A percentile compares a stretch with the other conserved stretches of the same genome.
These are phyloP conservation scores for Ophiostoma australiae DNA, from an alignment of 2,329 filamentous ascomycete species.

Conservation along the genomic window DNA sequence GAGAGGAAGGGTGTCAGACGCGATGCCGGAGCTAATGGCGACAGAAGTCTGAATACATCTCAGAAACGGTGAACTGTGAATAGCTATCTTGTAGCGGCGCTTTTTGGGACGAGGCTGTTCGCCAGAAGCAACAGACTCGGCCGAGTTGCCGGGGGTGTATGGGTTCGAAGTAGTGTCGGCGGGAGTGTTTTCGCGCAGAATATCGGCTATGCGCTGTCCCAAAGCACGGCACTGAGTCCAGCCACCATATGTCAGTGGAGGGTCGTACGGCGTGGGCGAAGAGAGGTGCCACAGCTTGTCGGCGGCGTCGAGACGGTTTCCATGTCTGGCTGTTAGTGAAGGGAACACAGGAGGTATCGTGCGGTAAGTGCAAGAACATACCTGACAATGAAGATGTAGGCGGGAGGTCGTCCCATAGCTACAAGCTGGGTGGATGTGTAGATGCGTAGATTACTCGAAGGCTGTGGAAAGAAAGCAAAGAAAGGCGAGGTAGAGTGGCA, in stretches of 20 bases:
- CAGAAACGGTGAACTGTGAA: conserved; percentile 91
- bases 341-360: conserved; percentile 6
- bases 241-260: conserved; percentile 88
- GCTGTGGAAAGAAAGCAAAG: neutral
- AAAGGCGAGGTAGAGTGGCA: neutral
- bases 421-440: neutral
- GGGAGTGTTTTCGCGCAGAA: conserved; percentile 53
- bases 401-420: conserved; percentile 45
- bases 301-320: conserved; percentile 86
- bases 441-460: neutral
- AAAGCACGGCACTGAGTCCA: conserved; percentile 82
- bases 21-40: conserved; percentile 79
- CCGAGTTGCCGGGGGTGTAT: neutral
- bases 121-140: neutral
- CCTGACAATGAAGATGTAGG: conserved; percentile 49
- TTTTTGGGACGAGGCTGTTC: conserved; percentile 39
- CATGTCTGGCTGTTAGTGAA: conserved; percentile 59
- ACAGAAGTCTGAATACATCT: conserved; percentile 90
- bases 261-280: conserved; percentile 90
- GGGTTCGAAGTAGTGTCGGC: conserved; percentile 31
- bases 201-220: conserved; percentile 74
- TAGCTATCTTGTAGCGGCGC: conserved; percentile 68
- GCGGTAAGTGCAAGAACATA: conserved; percentile 31
- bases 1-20: conserved; percentile 49
- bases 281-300: conserved; percentile 94